phyloP scores from a whole-genome alignment of 192 early-diverging fungal genomes.

The Jimgerdemannia lactiflua region DNA sequence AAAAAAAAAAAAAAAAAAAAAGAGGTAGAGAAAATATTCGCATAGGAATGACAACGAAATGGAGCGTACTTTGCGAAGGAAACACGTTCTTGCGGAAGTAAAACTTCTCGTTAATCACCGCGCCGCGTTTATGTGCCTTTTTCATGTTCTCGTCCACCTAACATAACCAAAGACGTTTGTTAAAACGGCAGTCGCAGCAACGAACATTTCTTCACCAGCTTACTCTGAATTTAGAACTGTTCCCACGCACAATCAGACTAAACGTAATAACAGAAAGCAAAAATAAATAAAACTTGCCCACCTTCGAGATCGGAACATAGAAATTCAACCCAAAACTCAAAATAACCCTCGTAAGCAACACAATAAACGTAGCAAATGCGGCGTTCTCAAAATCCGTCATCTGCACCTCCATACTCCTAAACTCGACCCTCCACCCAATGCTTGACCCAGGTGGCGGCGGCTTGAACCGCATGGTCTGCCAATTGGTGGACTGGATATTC shows the following conservation, averaged over 20 bases:
- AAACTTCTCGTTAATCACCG: constrained; percentile 79
- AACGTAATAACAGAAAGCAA: neutral
- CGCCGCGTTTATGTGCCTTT: constrained; percentile 80
- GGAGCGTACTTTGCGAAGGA: constrained; percentile 24
- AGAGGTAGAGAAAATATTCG: neutral
- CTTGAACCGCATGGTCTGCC: constrained; percentile 99
- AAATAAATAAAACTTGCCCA: constrained; percentile 16
- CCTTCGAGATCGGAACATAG: constrained; percentile 95
- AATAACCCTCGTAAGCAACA: constrained; percentile 85
- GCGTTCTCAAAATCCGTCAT: constrained; percentile 97
- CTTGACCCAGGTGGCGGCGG: constrained; percentile 87
- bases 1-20: neutral
- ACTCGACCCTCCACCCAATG: constrained; percentile 99
- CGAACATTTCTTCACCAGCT: too few relatives aligned
- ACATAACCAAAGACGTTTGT: too few relatives aligned
- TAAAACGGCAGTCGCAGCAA: too few relatives aligned
- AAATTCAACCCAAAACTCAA: constrained; percentile 89
- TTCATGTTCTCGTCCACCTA: constrained; percentile 94
- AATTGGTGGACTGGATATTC: constrained; percentile 99
- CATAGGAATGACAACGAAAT: too few relatives aligned
- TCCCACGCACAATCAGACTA: neutral
- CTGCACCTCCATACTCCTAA: constrained; percentile 96
- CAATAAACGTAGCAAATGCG: constrained; percentile 92
- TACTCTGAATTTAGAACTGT: neutral
- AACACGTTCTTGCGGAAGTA: constrained; percentile 88